Evolutionary conservation across 441 rosid genomes (phyloP).

Genomic region (Corymbia calophylla): DNA sequence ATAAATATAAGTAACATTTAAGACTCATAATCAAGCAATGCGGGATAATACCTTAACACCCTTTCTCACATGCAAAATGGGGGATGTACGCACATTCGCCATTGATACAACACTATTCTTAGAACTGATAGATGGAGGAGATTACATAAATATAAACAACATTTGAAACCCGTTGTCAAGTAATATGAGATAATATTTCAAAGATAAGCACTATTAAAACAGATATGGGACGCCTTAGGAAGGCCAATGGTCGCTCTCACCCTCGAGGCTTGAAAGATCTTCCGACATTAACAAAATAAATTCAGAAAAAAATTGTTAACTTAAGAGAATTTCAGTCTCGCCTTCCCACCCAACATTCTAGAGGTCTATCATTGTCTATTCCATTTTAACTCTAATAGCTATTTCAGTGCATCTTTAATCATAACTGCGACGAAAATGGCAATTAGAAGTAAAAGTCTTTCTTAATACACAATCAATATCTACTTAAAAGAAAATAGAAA

Average conservation of each 20-base stretch:
- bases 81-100: background rate
- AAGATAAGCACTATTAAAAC: background rate
- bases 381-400: background rate
- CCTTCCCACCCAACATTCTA: background rate
- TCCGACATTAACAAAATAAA: background rate
- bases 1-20: too few relatives aligned
- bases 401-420: background rate
- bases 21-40: background rate
- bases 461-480: background rate
- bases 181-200: background rate
- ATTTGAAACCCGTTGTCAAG: background rate
- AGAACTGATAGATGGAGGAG: background rate
- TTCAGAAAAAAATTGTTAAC: background rate
- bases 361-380: background rate
- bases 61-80: background rate
- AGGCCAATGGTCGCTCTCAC: background rate
- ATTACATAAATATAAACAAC: too few relatives aligned
- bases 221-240: background rate
- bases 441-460: background rate
- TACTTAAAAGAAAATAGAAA: background rate
- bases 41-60: background rate
- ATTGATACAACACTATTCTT: too few relatives aligned
- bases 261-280: background rate
- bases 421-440: background rate
- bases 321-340: background rate